Evolutionary conservation across 2,329 filamentous ascomycete species (phyloP).

Genomic region (Talaromyces sp.): DNA sequence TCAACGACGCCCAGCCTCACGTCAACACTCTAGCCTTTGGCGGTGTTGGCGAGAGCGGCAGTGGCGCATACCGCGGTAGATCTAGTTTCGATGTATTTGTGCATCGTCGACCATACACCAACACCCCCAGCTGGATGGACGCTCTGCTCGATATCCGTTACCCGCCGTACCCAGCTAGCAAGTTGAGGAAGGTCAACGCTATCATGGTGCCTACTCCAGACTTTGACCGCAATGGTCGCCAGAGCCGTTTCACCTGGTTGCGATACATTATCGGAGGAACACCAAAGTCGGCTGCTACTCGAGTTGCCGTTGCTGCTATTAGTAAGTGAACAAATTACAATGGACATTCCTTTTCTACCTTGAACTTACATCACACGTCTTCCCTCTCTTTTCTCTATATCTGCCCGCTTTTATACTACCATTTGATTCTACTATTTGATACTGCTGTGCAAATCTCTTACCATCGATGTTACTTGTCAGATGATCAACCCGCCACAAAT

Average conservation of each 20-base stretch:
- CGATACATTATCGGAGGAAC: conserved; percentile 34
- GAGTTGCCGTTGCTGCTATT: conserved; percentile 30
- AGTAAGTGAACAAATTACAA: conserved; percentile 31
- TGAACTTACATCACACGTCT: conserved; percentile 4
- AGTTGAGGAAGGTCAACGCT: conserved; percentile 46
- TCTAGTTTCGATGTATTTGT: conserved; percentile 60
- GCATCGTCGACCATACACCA: conserved; percentile 54
- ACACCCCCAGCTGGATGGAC: conserved; percentile 57
- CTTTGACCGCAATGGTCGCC: conserved; percentile 54
- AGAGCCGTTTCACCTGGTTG: conserved; percentile 33
- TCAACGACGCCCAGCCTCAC: conserved; percentile 60
- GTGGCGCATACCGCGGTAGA: conserved; percentile 71
- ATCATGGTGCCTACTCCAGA: conserved; percentile 49
- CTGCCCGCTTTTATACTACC: background rate
- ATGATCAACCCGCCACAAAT: conserved; percentile 6
- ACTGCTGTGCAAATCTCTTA: conserved; percentile 2
- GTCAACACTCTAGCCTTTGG: conserved; percentile 72
- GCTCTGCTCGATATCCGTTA: conserved; percentile 52
- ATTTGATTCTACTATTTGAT: background rate
- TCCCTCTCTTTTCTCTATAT: background rate
- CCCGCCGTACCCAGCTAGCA: conserved; percentile 49
- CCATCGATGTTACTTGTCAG: conserved; percentile 1
- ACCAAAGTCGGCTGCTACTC: conserved; percentile 29
- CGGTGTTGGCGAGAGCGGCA: conserved; percentile 73
- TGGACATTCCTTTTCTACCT: background rate